Evolutionary conservation across 1,284 basidiomycete species (phyloP), one percentile per base, ranked within the genome.

Genomic region (Ceratobasidium papillatum): DNA sequence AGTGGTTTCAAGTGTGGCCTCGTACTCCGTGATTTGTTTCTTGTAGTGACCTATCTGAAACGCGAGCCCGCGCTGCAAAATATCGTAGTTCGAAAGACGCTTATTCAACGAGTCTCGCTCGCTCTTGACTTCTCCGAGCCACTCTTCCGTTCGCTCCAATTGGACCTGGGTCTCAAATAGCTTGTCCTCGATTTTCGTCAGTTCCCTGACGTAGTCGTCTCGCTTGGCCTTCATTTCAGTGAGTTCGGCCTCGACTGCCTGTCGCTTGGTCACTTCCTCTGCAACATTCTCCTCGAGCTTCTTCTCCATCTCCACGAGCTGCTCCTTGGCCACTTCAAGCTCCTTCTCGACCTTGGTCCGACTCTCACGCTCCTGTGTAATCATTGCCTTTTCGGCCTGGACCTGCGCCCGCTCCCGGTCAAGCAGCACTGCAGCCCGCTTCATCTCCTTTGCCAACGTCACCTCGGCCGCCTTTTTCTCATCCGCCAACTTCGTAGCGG

Each of bases 391-490:
- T 32, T 68, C 65, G 22, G 19, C 30, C 65, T 43, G 45, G 32
- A 62, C 59, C 43, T 27, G 59, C 59, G 59, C 54, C 38, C 66
- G 41, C 52, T 71, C 66, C 2, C 19, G 3, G 19, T 58, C 41
- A 22, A 71, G 36, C 41, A 71, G 36, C 17, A 9, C 32, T 25
- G 25, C 54, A 11, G 54, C 66, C 4, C 52, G 52, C 38, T 54
- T 32, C 25, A 27, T 12, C 54, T 43, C 59, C 41, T 62, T 45
- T 3, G 59, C 41, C 59, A 62, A 41, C 1, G 12, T 27, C n/a
- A 25, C 38, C 34, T 54, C 56, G 2, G 32, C 56, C 56, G 56
- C 56, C 56, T 58, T 58, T 58, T 58, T 58, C 63, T 66, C 63
- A 11, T 43, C 22, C 14, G 22, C 32, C 11, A 66, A 19, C 30